A percentile compares a stretch with the other conserved stretches of the same genome.
phyloP scores from a whole-genome alignment of 345 rosid species.

The Murraya paniculata region DNA sequence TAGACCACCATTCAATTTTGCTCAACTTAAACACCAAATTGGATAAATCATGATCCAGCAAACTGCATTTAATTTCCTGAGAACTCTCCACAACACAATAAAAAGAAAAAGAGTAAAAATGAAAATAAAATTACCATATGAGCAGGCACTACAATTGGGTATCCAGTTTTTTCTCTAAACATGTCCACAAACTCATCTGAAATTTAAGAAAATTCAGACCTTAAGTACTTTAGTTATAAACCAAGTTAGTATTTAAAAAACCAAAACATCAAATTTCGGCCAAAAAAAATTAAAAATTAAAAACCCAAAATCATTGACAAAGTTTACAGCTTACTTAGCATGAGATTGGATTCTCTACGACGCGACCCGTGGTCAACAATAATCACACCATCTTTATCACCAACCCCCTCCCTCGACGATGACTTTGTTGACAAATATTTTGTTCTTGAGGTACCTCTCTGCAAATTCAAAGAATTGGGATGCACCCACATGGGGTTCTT shows the following conservation, averaged over 20 bases:
- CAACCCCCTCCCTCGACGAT: constrained; percentile 33
- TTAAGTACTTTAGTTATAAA: neutral
- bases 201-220: constrained; percentile 18
- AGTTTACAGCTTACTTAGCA: constrained; percentile 55
- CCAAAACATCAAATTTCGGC: neutral
- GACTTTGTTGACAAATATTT: constrained; percentile 15
- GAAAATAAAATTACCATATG: constrained; percentile 73
- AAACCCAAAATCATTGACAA: neutral
- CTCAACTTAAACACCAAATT: neutral
- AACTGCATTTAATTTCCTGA: neutral
- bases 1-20: too few relatives aligned
- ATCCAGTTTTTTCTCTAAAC: constrained; percentile 74
- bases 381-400: constrained; percentile 67
- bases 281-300: neutral
- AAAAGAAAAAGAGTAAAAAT: neutral
- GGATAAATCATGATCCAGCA: neutral
- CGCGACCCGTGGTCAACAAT: constrained; percentile 97
- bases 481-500: constrained; percentile 15
- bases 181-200: constrained; percentile 87
- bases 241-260: neutral
- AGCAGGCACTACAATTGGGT: constrained; percentile 84
- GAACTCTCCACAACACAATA: neutral
- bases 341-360: constrained; percentile 77
- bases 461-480: constrained; percentile 21
- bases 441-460: constrained; percentile 15